These are phyloP conservation scores for Stephanodiscus triporus DNA, from an alignment of 108 stramenopile genomes.

Conservation along the genomic window DNA sequence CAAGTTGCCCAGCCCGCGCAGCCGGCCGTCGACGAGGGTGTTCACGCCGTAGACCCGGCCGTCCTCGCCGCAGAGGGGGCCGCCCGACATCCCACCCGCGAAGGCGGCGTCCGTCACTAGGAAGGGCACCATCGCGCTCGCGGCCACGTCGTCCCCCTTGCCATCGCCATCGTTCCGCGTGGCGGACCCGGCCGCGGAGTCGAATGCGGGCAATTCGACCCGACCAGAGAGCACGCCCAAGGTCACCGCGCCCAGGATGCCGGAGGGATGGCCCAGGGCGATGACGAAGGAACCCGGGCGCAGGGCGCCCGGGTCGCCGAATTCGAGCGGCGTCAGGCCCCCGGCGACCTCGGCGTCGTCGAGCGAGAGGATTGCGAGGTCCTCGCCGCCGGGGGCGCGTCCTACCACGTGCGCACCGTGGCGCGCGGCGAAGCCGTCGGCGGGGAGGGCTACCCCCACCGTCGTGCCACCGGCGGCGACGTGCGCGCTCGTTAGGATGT, in stretches of 20 bases:
- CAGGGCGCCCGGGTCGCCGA: constrained; percentile 2
- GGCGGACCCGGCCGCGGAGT: too few species aligned
- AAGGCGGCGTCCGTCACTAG: constrained; percentile 46
- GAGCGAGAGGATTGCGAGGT: constrained; percentile 32
- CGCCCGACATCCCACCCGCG: constrained; percentile 46
- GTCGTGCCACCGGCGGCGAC: constrained; percentile 31
- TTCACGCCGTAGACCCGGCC: constrained; percentile 41
- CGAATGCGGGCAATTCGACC: background rate
- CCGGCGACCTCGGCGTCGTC: background rate
- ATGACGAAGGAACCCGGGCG: constrained; percentile 19
- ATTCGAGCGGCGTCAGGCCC: background rate
- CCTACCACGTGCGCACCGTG: constrained; percentile 24
- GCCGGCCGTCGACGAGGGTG: constrained; percentile 35
- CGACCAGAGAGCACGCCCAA: constrained; percentile 46
- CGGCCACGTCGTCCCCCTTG: constrained; percentile 16
- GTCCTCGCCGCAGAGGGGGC: constrained; percentile 20
- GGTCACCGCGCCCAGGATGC: constrained; percentile 12
- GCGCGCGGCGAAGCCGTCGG: background rate
- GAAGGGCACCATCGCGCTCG: constrained; percentile 3
- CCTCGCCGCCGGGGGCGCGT: constrained; percentile 15
- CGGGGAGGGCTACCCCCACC: constrained; percentile 20
- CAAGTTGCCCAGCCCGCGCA: constrained; percentile 43
- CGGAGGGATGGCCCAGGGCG: constrained; percentile 42
- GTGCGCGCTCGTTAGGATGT: constrained; percentile 41
- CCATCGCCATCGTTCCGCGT: constrained; percentile 22